Evolutionary conservation across 2,329 filamentous ascomycete species (phyloP), one percentile per base, ranked within the genome.

Genomic region (Neonectria magnoliae): DNA sequence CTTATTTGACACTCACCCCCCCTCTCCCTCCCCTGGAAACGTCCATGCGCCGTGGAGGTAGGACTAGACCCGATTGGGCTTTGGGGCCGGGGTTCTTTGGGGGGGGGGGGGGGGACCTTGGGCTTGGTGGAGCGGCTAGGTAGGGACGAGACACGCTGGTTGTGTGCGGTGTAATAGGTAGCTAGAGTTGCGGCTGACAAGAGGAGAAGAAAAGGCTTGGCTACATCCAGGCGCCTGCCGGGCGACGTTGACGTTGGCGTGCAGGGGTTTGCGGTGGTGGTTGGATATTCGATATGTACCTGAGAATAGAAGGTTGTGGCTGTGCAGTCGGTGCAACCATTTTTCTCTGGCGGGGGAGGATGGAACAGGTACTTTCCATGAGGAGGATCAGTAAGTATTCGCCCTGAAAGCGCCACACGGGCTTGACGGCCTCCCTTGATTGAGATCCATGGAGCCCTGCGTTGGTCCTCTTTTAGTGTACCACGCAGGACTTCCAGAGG

Each of bases 11-110:
- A 5, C 47, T n/a, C 14, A 3, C 29, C n/a, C 18, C 27, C 27
- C 42, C 41, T 20, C 29, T 29, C 29, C 18, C 33, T 42, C 20
- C 31, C 56, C 56, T 22, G 33, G 41, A 11, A 47, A n/a, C 16
- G 18, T 13, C 20, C 27, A n/a, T 27, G 42, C 25, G 44, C 38
- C 25, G 22, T 38, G 38, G 42, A 38, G 29, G 31, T 31, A n/a
- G 13, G 41, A 33, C 60, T 63, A 63, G 41, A 29, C 60, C 33
- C 13, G 31, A 63, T 58, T 63, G 29, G 55, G 54, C 33, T 33
- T 51, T 25, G 50, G 48, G 54, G 22, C 48, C 48, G 54, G 48
- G 48, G 41, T 58, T 41, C 48, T 53, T 41, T 51, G 8, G 31
- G 25, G 25, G 25, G 25, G 22, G 22, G 22, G 22, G 22, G 22